Percentiles rank a stretch among this genome's conserved stretches.
Evolutionary conservation across 371 early-diverging fungal species (phyloP).

Genomic region (Rhizopus stolonifer): DNA sequence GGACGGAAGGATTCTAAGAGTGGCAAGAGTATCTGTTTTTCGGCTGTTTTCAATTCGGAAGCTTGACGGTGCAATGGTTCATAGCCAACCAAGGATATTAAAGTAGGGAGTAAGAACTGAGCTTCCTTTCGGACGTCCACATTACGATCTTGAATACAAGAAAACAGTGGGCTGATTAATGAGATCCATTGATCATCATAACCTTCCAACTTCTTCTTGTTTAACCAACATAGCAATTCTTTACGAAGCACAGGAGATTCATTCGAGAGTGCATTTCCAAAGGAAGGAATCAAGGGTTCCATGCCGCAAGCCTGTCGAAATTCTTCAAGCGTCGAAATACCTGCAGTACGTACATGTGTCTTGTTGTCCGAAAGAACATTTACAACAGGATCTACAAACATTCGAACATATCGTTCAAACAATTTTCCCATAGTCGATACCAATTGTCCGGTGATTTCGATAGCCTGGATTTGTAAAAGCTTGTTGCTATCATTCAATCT

Average conservation of each 20-base stretch:
- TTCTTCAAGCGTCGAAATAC: conserved; percentile 69
- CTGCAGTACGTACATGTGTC: conserved; percentile 78
- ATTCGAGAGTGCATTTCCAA: conserved; percentile 66
- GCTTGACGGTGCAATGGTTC: conserved; percentile 59
- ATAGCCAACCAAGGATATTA: conserved; percentile 64
- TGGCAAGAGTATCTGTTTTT: conserved; percentile 66
- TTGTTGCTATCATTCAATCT: conserved; percentile 90
- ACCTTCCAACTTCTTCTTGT: conserved; percentile 42
- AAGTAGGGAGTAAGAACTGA: conserved; percentile 58
- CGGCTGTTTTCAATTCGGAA: conserved; percentile 68
- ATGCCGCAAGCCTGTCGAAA: conserved; percentile 67
- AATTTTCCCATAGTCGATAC: conserved; percentile 84
- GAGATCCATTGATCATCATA: conserved; percentile 37
- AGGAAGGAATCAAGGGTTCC: conserved; percentile 64
- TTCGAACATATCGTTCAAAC: conserved; percentile 71
- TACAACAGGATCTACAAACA: conserved; percentile 61
- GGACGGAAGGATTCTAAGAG: conserved; percentile 56
- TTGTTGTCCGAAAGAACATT: conserved; percentile 87
- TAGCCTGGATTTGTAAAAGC: conserved; percentile 72
- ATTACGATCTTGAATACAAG: conserved; percentile 85
- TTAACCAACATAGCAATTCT: conserved; percentile 80
- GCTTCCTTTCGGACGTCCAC: conserved; percentile 89
- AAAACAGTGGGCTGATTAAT: conserved; percentile 69
- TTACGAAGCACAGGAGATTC: conserved; percentile 81
- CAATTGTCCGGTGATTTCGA: conserved; percentile 72